Conservation (phyloP, 1,139 yeast species). For the Zygotorulaspora mrakii region DNA sequence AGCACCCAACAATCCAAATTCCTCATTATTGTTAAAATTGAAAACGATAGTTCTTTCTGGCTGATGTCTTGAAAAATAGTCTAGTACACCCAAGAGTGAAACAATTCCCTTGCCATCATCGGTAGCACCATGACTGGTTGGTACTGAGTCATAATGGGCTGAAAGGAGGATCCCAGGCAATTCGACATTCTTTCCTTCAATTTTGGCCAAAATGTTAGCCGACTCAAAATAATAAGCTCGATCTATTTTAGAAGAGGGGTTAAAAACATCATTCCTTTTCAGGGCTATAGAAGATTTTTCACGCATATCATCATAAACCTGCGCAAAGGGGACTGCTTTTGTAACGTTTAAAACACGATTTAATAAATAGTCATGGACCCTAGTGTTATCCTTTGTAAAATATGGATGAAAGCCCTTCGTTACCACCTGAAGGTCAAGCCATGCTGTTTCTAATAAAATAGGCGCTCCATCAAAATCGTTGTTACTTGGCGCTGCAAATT, state of each 20-base stretch:
- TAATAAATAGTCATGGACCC: slow-evolving; percentile 65
- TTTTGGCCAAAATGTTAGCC: slow-evolving; percentile 67
- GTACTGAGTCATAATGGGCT: slow-evolving; percentile 89
- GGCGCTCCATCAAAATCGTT: slow-evolving; percentile 29
- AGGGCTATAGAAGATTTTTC: slow-evolving; percentile 48
- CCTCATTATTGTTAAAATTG: slow-evolving; percentile 88
- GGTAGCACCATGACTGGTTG: slow-evolving; percentile 82
- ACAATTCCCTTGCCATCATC: slow-evolving; percentile 96
- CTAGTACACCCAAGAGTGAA: slow-evolving; percentile 66
- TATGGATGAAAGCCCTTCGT: slow-evolving; percentile 72
- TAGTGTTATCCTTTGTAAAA: slow-evolving; percentile 69
- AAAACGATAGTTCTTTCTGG: slow-evolving; percentile 73
- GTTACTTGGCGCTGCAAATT: slow-evolving; percentile 19
- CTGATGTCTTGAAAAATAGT: slow-evolving; percentile 43
- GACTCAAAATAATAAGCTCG: slow-evolving; percentile 70
- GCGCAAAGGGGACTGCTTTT: slow-evolving; percentile 17
- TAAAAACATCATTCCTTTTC: slow-evolving; percentile 46
- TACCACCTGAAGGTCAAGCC: slow-evolving; percentile 68
- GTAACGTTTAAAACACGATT: slow-evolving; percentile 41
- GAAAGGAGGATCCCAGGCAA: slow-evolving; percentile 70
- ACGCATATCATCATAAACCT: slow-evolving; percentile 50
- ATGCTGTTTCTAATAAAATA: slow-evolving; percentile 47
- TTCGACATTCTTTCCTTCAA: slow-evolving; percentile 56
- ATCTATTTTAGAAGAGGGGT: slow-evolving; percentile 39
- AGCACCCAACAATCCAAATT: slow-evolving; percentile 85